Evolutionary conservation across 2,329 filamentous ascomycete genomes (phyloP).

Genomic region (Davidsoniella australis): DNA sequence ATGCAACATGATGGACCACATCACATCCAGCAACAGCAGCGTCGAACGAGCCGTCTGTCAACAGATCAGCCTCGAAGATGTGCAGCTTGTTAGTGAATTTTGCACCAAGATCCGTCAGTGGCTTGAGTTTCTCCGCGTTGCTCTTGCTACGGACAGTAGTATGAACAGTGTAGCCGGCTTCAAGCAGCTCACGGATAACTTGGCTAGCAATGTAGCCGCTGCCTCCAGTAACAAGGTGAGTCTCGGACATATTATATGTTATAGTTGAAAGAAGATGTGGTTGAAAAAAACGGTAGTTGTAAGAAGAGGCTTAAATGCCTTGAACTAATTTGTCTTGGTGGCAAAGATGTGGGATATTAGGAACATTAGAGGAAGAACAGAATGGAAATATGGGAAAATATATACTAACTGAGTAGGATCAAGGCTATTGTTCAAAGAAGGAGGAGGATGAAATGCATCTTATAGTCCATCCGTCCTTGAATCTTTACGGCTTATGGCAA

Average conservation of each 20-base stretch:
- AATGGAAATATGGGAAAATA: too few relatives aligned
- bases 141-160: conserved; percentile 12
- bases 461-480: too few relatives aligned
- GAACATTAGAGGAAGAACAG: too few relatives aligned
- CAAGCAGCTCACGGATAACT: conserved; percentile 15
- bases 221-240: conserved; percentile 16
- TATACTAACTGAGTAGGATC: too few relatives aligned
- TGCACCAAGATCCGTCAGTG: conserved; percentile 13
- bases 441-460: too few relatives aligned
- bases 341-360: too few relatives aligned
- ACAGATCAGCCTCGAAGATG: conserved; percentile 19
- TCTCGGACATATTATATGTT: not conserved
- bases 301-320: not conserved
- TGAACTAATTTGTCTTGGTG: too few relatives aligned
- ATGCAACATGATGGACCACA: conserved; percentile 21
- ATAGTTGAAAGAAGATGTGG: not conserved
- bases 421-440: too few relatives aligned
- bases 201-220: conserved; percentile 16
- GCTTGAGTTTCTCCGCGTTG: conserved; percentile 13
- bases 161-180: conserved; percentile 14
- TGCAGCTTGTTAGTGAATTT: conserved; percentile 14
- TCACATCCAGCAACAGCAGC: conserved; percentile 17
- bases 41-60: conserved; percentile 17
- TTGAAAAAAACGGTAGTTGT: not conserved
- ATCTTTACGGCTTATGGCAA: too few relatives aligned